Base-by-base conservation (phyloP, 805 yeast genomes). In the Tetrapisispora taiwanensis region DNA sequence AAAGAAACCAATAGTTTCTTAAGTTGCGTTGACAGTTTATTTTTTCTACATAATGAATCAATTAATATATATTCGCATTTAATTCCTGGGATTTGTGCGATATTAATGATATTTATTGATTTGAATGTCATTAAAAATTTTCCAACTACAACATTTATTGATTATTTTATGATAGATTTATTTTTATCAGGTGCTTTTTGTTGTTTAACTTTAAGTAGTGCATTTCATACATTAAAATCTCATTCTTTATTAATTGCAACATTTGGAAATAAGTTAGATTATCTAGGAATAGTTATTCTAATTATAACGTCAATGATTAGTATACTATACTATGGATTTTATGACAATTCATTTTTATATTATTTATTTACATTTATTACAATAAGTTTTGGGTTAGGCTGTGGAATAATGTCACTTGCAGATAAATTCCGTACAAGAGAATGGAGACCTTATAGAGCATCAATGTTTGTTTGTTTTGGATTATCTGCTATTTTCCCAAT, bases 401-500 rank as follows among this genome's bases (percentile, higher is more conserved):
- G 95, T 53, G 72, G 82, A 0, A 55, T 71, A 0, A 69, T 84
- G 30, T 82, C 92, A 0, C 63, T 86, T 47, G 70, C 75, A 44
- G 79, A 81, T 5, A 71, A 69, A 47, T 88, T 89, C 57, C 69
- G 86, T n/a, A 63, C 81, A 4, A 74, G 82, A 5, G 72, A 68
- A 27, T 87, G 85, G 79, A 73, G 95, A 31, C 79, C 89, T 1
- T 74, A 75, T 45, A 68, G 97, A 43, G 90, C 96, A 0, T 50
- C 72, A 1, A 76, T 88, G 76, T 88, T 88, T 63, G 80, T 88
- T 8, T 53, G 73, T 2, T 88, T 89, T 65, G 96, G 96, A 0
- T 67, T 86, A 18, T 77, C 87, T 1, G 90, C 92, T 0, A 69
- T 75, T 0, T 61, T 86, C 4, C 96, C 96, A 0, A 71, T 88